Conservation (phyloP, 139 green algal genomes). For the Mesotaenium endlicherianum region DNA sequence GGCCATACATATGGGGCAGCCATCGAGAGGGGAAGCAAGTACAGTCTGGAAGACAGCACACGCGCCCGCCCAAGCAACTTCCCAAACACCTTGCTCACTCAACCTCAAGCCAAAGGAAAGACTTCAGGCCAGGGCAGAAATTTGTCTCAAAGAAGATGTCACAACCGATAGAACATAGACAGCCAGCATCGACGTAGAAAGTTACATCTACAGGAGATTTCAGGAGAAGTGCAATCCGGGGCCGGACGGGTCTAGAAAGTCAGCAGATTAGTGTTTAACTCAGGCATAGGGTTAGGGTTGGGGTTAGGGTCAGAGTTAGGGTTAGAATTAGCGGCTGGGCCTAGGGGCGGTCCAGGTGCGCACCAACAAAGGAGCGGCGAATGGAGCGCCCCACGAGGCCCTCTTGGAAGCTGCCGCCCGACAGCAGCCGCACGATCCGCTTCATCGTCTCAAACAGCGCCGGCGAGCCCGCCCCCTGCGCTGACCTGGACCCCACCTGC, state of each 20-base stretch:
- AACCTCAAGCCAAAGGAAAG: no score
- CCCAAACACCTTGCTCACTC: no score
- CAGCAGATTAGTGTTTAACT: not conserved
- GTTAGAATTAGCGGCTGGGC: not conserved
- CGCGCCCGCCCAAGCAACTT: no score
- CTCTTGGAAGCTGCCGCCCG: not conserved
- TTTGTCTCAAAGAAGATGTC: no score
- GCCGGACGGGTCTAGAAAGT: not conserved
- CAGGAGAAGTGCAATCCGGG: not conserved
- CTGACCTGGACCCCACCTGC: constrained; percentile 72
- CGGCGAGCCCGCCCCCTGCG: constrained; percentile 77
- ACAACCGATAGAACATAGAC: no score
- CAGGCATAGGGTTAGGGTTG: not conserved
- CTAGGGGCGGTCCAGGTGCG: not conserved
- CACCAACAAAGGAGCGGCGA: constrained; percentile 67
- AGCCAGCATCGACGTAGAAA: not conserved
- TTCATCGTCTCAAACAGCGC: constrained; percentile 85
- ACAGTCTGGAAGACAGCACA: no score
- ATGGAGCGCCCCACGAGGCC: constrained; percentile 43
- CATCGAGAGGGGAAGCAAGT: no score
- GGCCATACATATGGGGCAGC: no score
- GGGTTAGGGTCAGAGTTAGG: not conserved
- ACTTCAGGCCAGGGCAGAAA: no score
- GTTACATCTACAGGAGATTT: not conserved
- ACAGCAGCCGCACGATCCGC: constrained; percentile 5